A percentile compares a stretch with the other conserved stretches of the same genome.
Conservation (phyloP, 371 early-diverging fungal species). For the Mortierella sp. region DNA sequence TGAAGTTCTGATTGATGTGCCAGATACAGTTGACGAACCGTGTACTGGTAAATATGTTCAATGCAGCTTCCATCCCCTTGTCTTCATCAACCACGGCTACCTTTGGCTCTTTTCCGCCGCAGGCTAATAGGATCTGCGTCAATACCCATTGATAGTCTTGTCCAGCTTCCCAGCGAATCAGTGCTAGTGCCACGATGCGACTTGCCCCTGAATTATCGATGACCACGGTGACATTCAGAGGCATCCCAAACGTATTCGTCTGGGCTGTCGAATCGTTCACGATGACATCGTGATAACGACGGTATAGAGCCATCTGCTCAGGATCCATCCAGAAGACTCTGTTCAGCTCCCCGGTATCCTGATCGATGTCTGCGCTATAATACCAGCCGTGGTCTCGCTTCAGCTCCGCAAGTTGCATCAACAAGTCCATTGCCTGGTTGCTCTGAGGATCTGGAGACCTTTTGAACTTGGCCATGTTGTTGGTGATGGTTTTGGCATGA, state of each 20-base stretch:
- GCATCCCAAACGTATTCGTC: slow-evolving; percentile 5
- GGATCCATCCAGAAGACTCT: slow-evolving; percentile 13
- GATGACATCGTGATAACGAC: slow-evolving; percentile 1
- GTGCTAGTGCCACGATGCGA: slow-evolving; percentile 2
- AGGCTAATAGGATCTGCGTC: background rate
- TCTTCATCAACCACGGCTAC: slow-evolving; percentile 6
- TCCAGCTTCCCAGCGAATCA: background rate
- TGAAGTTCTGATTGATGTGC: slow-evolving; percentile 6
- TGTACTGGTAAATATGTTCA: background rate
- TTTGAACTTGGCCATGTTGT: too few relatives aligned
- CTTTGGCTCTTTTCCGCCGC: background rate
- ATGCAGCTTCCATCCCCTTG: background rate
- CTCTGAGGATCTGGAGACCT: too few relatives aligned
- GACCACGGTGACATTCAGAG: background rate
- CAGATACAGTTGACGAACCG: slow-evolving; percentile 4
- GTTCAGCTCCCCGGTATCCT: too few relatives aligned
- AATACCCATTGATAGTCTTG: slow-evolving; percentile 4
- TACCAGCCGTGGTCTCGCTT: too few relatives aligned
- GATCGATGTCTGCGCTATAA: too few relatives aligned
- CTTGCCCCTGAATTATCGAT: background rate
- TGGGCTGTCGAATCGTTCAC: slow-evolving; percentile 1
- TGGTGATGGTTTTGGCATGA: too few relatives aligned
- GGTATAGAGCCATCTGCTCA: background rate
- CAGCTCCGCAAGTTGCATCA: too few relatives aligned
- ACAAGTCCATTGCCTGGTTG: too few relatives aligned